Conservation (phyloP, 179 eudicot species). For the Camellia oleifera region DNA sequence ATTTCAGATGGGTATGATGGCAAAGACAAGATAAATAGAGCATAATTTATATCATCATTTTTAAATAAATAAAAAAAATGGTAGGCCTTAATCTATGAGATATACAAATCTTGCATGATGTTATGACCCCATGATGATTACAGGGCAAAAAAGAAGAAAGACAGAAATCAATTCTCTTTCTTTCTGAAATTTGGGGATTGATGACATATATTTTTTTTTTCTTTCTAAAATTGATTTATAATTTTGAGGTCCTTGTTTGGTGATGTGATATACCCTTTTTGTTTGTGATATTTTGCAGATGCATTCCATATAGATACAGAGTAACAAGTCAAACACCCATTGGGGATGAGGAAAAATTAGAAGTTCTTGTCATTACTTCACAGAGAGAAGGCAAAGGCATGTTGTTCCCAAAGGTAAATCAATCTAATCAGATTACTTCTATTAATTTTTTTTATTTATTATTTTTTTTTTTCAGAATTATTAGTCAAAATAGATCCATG, state of each 20-base stretch:
- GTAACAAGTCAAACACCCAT: not conserved
- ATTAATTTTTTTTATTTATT: too few species aligned
- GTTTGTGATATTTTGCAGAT: slow-evolving; percentile 25
- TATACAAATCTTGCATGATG: not conserved
- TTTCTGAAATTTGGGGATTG: not conserved
- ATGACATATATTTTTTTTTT: not conserved
- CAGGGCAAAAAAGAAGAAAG: not conserved
- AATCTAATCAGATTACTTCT: too few species aligned
- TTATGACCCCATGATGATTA: not conserved
- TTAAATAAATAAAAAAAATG: too few species aligned
- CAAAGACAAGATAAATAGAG: too few species aligned
- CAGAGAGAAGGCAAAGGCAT: slow-evolving; percentile 47
- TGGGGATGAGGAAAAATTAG: slow-evolving; percentile 29
- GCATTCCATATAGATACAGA: slow-evolving; percentile 39
- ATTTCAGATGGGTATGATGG: too few species aligned
- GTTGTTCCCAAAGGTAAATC: slow-evolving; percentile 50
- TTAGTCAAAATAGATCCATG: too few species aligned
- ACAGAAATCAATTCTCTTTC: too few species aligned
- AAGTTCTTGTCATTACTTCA: slow-evolving; percentile 46
- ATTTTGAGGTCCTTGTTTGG: not conserved
- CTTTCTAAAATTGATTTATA: not conserved
- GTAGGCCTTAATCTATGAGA: too few species aligned
- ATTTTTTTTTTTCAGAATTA: too few species aligned
- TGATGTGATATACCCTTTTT: too few species aligned
- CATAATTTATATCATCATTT: too few species aligned